These are phyloP conservation scores for Lentinus tigrinus DNA, from an alignment of 768 basidiomycete genomes.

Conservation along the genomic window DNA sequence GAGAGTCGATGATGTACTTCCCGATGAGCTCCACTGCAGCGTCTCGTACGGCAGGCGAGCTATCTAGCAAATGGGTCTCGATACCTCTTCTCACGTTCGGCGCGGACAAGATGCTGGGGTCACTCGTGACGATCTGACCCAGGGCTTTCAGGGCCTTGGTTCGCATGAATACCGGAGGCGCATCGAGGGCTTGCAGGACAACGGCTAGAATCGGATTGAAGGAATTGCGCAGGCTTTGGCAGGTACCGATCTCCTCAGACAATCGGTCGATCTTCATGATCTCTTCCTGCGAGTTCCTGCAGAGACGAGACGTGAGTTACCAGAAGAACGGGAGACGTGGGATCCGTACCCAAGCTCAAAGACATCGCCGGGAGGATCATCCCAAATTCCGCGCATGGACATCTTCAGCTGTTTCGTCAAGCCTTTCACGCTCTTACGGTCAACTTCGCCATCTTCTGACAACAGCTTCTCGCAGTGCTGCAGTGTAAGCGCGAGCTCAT, in stretches of 20 bases:
- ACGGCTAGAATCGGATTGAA: conserved; percentile 83
- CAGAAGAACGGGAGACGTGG: background rate
- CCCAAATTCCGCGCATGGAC: conserved; percentile 74
- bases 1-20: conserved; percentile 92
- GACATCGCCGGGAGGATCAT: conserved; percentile 63
- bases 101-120: conserved; percentile 79
- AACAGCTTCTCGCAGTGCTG: conserved; percentile 55
- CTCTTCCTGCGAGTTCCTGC: conserved; percentile 68
- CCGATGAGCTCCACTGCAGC: conserved; percentile 96
- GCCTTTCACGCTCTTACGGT: conserved; percentile 35
- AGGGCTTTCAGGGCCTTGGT: conserved; percentile 92
- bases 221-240: conserved; percentile 73
- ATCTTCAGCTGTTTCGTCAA: conserved; percentile 60
- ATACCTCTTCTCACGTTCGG: conserved; percentile 80
- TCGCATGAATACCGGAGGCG: conserved; percentile 85
- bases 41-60: conserved; percentile 92
- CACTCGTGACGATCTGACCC: conserved; percentile 86
- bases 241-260: conserved; percentile 72
- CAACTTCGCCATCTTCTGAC: conserved; percentile 31
- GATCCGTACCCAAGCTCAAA: conserved; percentile 75
- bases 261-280: conserved; percentile 63
- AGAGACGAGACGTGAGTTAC: background rate
- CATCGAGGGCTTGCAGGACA: conserved; percentile 78
- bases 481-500: conserved; percentile 75
- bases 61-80: conserved; percentile 87